Conservation (phyloP, 257 asterid genomes). For the Petunia axillaris region DNA sequence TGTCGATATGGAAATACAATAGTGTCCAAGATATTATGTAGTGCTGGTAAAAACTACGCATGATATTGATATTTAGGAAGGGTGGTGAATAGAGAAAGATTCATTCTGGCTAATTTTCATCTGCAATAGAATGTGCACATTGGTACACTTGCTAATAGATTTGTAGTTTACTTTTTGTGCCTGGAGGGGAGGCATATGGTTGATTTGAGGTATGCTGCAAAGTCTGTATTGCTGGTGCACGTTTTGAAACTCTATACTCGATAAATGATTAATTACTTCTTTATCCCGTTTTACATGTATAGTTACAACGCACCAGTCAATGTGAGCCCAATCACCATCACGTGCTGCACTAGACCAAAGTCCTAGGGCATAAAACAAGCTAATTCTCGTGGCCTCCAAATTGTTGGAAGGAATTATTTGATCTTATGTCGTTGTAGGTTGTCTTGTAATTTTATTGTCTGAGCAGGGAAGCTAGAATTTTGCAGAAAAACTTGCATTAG, state of each 20-base stretch:
- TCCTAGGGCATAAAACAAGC: neutral
- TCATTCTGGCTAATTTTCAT: neutral
- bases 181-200: neutral
- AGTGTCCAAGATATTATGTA: neutral
- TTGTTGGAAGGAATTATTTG: neutral
- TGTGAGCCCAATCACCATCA: too few relatives aligned
- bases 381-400: neutral
- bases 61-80: neutral
- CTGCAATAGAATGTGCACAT: neutral
- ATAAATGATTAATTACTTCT: too few relatives aligned
- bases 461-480: neutral
- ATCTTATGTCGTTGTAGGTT: neutral
- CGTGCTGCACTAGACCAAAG: too few relatives aligned
- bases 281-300: too few relatives aligned
- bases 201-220: too few relatives aligned
- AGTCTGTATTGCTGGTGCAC: too few relatives aligned
- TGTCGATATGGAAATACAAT: neutral
- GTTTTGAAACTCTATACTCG: too few relatives aligned
- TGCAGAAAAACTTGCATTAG: neutral
- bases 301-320: too few relatives aligned
- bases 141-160: neutral
- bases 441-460: neutral
- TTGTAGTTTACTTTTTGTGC: neutral
- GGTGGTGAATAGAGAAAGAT: conserved; percentile 1
- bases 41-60: conserved; percentile 7